These are phyloP conservation scores for Candida nitratophila DNA, from an alignment of 805 yeast species.

Conservation along the genomic window DNA sequence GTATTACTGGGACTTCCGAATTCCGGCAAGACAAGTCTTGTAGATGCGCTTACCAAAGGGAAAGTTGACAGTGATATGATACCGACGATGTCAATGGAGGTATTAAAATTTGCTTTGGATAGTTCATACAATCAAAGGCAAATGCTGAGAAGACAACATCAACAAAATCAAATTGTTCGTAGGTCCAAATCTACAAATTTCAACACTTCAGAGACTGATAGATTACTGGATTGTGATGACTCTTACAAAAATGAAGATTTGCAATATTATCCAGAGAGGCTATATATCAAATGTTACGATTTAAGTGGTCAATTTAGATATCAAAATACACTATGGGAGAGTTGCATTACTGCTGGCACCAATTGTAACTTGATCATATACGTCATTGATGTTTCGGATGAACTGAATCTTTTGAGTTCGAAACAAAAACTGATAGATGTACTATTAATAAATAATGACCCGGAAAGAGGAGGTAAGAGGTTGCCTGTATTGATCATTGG, in stretches of 20 bases:
- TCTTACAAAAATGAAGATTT: background rate
- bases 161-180: background rate
- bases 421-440: slow-evolving; percentile 14
- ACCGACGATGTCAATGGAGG: slow-evolving; percentile 19
- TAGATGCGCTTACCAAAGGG: slow-evolving; percentile 8
- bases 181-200: background rate
- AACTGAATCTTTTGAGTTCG: slow-evolving; percentile 17
- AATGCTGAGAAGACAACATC: background rate
- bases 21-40: slow-evolving; percentile 24
- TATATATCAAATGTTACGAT: slow-evolving; percentile 18
- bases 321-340: slow-evolving; percentile 17
- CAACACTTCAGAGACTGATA: background rate
- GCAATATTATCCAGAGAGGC: slow-evolving; percentile 3
- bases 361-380: slow-evolving; percentile 16
- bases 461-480: slow-evolving; percentile 1
- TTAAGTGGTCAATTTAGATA: slow-evolving; percentile 24
- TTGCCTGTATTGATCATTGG: slow-evolving; percentile 23
- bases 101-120: background rate
- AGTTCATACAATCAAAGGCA: background rate
- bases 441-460: slow-evolving; percentile 12
- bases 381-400: slow-evolving; percentile 24
- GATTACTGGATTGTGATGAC: background rate
- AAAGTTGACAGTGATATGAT: slow-evolving; percentile 10
- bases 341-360: slow-evolving; percentile 2
- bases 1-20: slow-evolving; percentile 22